Evolutionary conservation across 345 rosid genomes (phyloP).

Genomic region (Eucalyptus pauciflora): DNA sequence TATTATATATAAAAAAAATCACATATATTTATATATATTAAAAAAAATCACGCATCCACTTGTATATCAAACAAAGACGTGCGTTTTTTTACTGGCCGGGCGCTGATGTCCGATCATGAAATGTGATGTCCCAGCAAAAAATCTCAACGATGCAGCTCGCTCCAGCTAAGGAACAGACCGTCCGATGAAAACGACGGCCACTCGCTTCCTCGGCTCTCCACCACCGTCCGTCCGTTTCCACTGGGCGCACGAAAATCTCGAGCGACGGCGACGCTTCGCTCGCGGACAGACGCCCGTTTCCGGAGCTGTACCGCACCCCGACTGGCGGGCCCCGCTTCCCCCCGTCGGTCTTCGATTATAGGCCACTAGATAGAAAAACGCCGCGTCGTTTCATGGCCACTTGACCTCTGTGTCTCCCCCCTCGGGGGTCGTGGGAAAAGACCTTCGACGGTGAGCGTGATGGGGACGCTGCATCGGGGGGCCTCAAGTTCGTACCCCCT

Average conservation of each 20-base stretch:
- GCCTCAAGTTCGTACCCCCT: neutral
- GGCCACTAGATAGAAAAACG: neutral
- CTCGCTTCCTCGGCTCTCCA: neutral
- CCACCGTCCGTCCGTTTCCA: neutral
- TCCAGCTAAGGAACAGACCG: neutral
- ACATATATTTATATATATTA: too few species aligned
- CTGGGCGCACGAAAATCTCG: neutral
- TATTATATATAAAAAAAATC: too few species aligned
- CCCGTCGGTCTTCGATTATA: neutral
- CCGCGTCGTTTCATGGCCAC: neutral
- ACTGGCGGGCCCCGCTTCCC: neutral
- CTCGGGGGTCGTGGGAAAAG: neutral
- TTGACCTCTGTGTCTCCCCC: neutral
- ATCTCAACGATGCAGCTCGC: neutral
- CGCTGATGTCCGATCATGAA: neutral
- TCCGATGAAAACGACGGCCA: neutral
- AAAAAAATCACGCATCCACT: neutral
- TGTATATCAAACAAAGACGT: neutral
- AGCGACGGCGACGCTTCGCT: neutral
- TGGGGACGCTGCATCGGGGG: neutral
- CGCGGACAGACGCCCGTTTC: neutral
- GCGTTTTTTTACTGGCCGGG: neutral
- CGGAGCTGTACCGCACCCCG: neutral
- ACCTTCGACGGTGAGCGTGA: neutral
- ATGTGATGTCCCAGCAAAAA: fast-evolving